These are phyloP conservation scores for Cryptosporidium tyzzeri DNA, from an alignment of 169 alveolate species.

Conservation along the genomic window DNA sequence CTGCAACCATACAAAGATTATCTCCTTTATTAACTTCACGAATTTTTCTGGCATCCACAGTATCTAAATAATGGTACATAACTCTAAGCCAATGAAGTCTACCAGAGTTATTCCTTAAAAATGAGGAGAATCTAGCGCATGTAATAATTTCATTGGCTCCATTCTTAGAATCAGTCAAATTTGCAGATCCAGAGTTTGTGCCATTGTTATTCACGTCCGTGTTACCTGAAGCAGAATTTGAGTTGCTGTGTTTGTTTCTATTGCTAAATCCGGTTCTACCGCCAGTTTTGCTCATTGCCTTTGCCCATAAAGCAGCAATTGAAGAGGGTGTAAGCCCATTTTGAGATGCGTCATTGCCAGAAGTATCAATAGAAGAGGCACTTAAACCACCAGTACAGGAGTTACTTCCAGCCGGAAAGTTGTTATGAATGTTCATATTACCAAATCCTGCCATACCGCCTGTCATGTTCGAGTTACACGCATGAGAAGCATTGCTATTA, in stretches of 20 bases:
- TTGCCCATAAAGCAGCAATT: constrained; percentile 75
- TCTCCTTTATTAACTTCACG: constrained; percentile 13
- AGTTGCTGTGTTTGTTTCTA: constrained; percentile 2
- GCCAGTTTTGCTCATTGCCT: constrained; percentile 75
- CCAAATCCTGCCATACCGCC: constrained; percentile 39
- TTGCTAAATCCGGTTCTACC: constrained; percentile 60
- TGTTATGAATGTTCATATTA: neutral
- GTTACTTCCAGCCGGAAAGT: neutral
- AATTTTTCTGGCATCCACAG: constrained; percentile 46
- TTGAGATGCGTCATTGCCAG: constrained; percentile 3
- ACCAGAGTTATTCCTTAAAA: constrained; percentile 70
- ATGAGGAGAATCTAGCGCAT: constrained; percentile 70
- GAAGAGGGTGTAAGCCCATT: constrained; percentile 57
- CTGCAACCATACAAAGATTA: constrained; percentile 56
- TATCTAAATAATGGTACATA: constrained; percentile 60
- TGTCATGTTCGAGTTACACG: constrained; percentile 19
- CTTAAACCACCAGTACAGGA: neutral
- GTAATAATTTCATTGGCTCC: constrained; percentile 23
- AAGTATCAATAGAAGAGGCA: neutral
- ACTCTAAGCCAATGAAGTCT: constrained; percentile 73
- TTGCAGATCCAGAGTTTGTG: neutral
- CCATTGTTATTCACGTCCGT: neutral
- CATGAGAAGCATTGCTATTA: neutral
- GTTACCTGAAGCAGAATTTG: neutral
- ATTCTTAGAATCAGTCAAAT: neutral